Percentiles rank a stretch among this genome's conserved stretches.
These are phyloP conservation scores for Grosmannia clavigera DNA, from an alignment of 2,329 filamentous ascomycete genomes.

Conservation along the genomic window DNA sequence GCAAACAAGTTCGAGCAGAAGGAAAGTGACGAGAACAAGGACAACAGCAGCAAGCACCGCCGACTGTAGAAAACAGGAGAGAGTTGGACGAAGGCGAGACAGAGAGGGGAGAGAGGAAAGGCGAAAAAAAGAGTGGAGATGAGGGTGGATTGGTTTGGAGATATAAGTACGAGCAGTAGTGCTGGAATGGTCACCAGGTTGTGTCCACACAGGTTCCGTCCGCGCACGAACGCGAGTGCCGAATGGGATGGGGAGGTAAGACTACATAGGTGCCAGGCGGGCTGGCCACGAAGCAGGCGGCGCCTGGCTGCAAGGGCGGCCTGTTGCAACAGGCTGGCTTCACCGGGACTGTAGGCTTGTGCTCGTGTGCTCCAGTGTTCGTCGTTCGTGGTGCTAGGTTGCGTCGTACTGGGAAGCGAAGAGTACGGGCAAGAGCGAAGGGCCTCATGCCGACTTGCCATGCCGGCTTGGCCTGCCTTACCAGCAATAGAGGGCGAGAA, in stretches of 20 bases:
- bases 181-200: neutral
- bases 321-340: neutral
- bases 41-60: neutral
- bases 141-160: constrained; percentile 1
- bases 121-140: constrained; percentile 8
- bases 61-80: constrained; percentile 3
- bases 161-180: neutral
- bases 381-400: too few relatives aligned
- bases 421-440: neutral
- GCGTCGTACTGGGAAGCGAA: too few relatives aligned
- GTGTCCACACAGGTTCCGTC: neutral
- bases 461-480: neutral
- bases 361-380: too few relatives aligned
- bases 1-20: neutral
- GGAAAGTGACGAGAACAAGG: neutral
- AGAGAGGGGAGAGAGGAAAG: neutral
- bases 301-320: neutral
- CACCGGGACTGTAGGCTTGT: too few relatives aligned
- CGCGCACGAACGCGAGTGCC: neutral
- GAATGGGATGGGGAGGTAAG: neutral
- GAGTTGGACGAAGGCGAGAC: neutral
- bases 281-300: neutral
- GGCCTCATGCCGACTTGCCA: neutral
- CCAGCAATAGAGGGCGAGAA: neutral
- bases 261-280: neutral